These are phyloP conservation scores for Mycena sanguinolenta DNA, from an alignment of 768 basidiomycete species.

Conservation along the genomic window DNA sequence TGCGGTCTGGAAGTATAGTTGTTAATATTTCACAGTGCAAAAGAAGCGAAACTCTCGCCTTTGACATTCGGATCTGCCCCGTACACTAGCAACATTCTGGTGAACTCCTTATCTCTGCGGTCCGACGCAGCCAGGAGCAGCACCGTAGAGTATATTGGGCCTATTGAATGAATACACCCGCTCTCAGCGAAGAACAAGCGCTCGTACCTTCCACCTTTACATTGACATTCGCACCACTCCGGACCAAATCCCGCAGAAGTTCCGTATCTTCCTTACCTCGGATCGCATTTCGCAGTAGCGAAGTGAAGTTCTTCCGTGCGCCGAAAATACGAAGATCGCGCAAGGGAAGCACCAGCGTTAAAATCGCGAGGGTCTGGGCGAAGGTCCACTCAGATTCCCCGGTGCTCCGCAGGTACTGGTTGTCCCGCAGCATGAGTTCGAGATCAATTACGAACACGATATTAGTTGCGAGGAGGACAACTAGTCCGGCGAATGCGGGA, in stretches of 20 bases:
- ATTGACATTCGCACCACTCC: slow-evolving; percentile 14
- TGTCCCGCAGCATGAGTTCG: slow-evolving; percentile 34
- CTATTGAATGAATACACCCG: background rate
- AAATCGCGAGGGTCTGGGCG: slow-evolving; percentile 39
- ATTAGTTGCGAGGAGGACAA: slow-evolving; percentile 34
- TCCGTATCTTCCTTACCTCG: background rate
- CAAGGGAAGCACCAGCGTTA: slow-evolving; percentile 38
- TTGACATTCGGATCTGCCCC: slow-evolving; percentile 7
- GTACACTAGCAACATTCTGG: slow-evolving; percentile 4
- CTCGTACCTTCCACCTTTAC: background rate
- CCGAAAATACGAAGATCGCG: slow-evolving; percentile 28
- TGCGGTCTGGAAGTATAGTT: background rate
- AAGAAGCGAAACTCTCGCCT: background rate
- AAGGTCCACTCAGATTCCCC: slow-evolving; percentile 37
- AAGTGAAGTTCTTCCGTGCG: background rate
- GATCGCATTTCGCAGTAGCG: background rate
- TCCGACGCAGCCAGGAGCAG: background rate
- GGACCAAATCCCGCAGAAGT: slow-evolving; percentile 16
- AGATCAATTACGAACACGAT: slow-evolving; percentile 37
- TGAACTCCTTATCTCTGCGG: slow-evolving; percentile 1
- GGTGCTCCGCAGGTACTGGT: background rate
- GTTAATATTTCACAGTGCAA: background rate
- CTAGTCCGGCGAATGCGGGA: slow-evolving; percentile 20
- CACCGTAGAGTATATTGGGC: background rate
- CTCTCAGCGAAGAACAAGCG: background rate